Conservation (phyloP, 2,329 filamentous ascomycete genomes). For the Leptographium wingfieldii region DNA sequence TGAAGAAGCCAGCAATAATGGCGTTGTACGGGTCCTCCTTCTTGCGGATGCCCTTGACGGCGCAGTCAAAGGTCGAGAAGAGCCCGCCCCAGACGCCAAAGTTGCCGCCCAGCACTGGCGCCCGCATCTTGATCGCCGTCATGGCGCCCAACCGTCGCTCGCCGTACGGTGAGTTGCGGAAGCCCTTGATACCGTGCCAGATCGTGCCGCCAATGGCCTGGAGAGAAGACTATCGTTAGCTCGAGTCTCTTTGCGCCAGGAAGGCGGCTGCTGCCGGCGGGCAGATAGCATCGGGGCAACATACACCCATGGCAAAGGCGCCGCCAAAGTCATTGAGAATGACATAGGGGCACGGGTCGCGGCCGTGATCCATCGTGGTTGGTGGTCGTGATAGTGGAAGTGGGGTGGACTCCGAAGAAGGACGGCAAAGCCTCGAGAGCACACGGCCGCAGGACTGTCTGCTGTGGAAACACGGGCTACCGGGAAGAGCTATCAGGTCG, state of each 20-base stretch:
- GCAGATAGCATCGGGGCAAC: not conserved
- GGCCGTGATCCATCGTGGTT: conserved; percentile 71
- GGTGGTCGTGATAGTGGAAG: not conserved
- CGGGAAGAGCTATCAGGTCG: not conserved
- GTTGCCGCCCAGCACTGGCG: conserved; percentile 91
- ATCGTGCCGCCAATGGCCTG: conserved; percentile 69
- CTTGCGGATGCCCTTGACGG: conserved; percentile 83
- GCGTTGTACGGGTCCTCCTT: conserved; percentile 99
- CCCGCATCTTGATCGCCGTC: conserved; percentile 94
- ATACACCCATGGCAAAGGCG: conserved; percentile 27
- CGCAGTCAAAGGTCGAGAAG: conserved; percentile 93
- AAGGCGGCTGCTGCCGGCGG: not conserved
- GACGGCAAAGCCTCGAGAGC: not conserved
- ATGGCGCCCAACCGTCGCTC: conserved; percentile 92
- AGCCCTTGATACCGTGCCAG: conserved; percentile 96
- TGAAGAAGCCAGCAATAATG: conserved; percentile 96
- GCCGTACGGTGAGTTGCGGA: conserved; percentile 78
- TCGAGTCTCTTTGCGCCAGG: not conserved
- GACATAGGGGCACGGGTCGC: conserved; percentile 95
- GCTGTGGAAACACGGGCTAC: not conserved
- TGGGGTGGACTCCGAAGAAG: not conserved
- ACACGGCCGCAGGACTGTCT: no score
- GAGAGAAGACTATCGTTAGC: not conserved
- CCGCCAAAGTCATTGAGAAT: conserved; percentile 95
- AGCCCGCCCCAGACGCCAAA: conserved; percentile 96